phyloP scores from a whole-genome alignment of 1,284 basidiomycete species.

The Ganoderma multipileum region DNA sequence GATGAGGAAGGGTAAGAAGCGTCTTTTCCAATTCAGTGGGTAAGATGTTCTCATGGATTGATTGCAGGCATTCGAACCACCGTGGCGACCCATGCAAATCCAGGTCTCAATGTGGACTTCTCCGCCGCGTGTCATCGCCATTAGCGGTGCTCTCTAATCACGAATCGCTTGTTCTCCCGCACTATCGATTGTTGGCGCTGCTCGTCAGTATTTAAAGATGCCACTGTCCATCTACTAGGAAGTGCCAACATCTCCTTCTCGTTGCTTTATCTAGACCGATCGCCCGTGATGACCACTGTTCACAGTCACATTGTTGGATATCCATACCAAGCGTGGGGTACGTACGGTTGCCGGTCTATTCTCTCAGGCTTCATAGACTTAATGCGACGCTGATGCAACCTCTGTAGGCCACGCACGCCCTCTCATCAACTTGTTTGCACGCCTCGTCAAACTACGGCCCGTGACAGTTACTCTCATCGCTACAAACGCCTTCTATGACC shows the following conservation, averaged over 20 bases:
- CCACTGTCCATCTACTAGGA: background rate
- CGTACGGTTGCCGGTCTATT: background rate
- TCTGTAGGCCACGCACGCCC: conserved; percentile 34
- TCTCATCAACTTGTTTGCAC: conserved; percentile 27
- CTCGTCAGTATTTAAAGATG: background rate
- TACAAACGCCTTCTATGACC: conserved; percentile 18
- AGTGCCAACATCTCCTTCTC: background rate
- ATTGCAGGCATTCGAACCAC: background rate
- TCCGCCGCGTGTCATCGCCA: background rate
- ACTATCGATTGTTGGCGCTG: background rate
- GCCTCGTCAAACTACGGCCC: conserved; percentile 27
- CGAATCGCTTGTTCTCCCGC: background rate
- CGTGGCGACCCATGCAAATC: background rate
- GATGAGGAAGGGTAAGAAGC: background rate
- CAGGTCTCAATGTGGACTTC: background rate
- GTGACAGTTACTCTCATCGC: conserved; percentile 33
- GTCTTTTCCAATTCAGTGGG: background rate
- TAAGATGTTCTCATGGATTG: background rate
- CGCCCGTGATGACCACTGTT: background rate
- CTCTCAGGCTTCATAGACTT: background rate
- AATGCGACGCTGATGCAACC: background rate
- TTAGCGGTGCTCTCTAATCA: background rate
- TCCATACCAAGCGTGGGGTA: conserved; percentile 4
- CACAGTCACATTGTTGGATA: conserved; percentile 1
- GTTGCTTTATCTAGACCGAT: background rate